Evolutionary conservation across 441 rosid species (phyloP).

Genomic region (Corymbia calophylla): DNA sequence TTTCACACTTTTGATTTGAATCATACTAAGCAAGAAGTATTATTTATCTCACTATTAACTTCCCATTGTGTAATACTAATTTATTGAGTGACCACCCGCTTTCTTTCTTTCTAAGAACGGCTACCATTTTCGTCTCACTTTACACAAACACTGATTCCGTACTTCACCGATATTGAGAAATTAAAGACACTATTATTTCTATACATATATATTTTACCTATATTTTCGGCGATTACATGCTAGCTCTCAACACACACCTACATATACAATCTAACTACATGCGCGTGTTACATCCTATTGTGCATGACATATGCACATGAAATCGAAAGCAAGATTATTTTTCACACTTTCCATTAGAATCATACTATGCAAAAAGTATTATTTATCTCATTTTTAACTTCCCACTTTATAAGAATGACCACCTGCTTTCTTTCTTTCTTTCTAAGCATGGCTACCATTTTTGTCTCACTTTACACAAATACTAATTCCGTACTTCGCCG

Average conservation of each 20-base stretch:
- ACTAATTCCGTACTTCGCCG: accelerated
- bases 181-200: background rate
- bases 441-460: background rate
- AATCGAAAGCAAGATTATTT: too few species aligned
- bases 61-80: background rate
- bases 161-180: background rate
- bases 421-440: too few species aligned
- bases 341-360: background rate
- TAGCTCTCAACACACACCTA: background rate
- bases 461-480: accelerated
- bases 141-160: accelerated
- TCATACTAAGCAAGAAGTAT: background rate
- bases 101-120: too few species aligned
- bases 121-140: background rate
- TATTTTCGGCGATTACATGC: background rate
- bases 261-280: background rate
- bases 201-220: background rate
- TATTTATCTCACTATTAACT: background rate
- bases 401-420: too few species aligned
- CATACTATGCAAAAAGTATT: too few species aligned
- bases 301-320: background rate
- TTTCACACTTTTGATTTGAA: accelerated
- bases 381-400: too few species aligned
- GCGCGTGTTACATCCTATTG: background rate
- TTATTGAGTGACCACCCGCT: background rate